phyloP scores from a whole-genome alignment of 768 basidiomycete genomes.

The Suillus luteus region DNA sequence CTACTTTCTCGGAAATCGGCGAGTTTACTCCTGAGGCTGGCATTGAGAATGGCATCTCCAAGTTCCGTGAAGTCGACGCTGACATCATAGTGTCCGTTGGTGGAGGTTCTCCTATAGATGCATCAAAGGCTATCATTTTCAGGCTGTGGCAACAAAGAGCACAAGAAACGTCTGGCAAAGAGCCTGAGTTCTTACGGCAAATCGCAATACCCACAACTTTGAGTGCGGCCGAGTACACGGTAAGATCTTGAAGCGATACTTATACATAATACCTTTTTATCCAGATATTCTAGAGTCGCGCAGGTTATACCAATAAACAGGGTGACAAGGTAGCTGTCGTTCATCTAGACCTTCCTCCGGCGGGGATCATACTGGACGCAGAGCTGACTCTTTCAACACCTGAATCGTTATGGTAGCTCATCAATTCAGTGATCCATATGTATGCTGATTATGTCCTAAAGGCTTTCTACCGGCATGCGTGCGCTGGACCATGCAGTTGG shows the following conservation, averaged over 20 bases:
- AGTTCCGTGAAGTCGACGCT: conserved; percentile 56
- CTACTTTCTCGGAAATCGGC: conserved; percentile 73
- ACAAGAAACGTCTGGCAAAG: conserved; percentile 49
- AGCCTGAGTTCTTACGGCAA: conserved; percentile 47
- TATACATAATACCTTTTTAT: not conserved
- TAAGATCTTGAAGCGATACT: conserved; percentile 29
- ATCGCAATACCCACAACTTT: conserved; percentile 84
- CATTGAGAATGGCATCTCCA: conserved; percentile 56
- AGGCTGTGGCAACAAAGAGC: conserved; percentile 42
- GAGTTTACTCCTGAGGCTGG: conserved; percentile 71
- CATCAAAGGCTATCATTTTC: conserved; percentile 71
- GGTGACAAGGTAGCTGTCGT: conserved; percentile 61
- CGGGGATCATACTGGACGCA: conserved; percentile 77
- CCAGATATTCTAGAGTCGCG: conserved; percentile 47
- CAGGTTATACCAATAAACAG: conserved; percentile 70
- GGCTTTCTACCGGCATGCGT: conserved; percentile 79
- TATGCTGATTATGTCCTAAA: conserved; percentile 27
- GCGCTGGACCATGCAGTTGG: conserved; percentile 81
- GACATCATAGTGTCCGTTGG: conserved; percentile 75
- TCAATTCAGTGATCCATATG: conserved; percentile 15
- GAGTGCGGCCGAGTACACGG: conserved; percentile 76
- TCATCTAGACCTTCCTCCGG: conserved; percentile 61
- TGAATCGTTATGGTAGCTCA: conserved; percentile 65
- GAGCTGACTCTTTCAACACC: conserved; percentile 74
- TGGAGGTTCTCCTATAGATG: conserved; percentile 81